Conservation (phyloP, 140 eudicot genomes). For the Ambrosia hybrid region DNA sequence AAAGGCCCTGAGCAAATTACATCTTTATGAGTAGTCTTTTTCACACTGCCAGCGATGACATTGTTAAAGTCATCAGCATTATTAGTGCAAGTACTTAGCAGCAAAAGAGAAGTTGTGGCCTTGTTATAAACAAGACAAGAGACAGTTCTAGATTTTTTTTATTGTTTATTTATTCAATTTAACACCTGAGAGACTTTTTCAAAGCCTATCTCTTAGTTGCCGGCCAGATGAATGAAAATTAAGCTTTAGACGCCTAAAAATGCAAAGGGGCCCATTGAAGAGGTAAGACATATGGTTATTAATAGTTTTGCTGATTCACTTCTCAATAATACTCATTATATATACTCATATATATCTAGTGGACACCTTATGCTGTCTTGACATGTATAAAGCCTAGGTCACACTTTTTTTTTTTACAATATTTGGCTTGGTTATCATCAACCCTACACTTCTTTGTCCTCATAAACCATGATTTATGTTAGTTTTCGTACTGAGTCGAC, state of each 20-base stretch:
- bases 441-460: constrained; percentile 29
- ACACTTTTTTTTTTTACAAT: constrained; percentile 14
- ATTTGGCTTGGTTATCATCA: constrained; percentile 32
- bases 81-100: constrained; percentile 24
- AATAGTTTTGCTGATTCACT: constrained; percentile 28
- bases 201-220: constrained; percentile 6
- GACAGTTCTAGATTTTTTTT: not conserved
- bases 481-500: constrained; percentile 11
- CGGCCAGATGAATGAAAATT: constrained; percentile 33
- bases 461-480: constrained; percentile 26
- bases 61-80: constrained; percentile 13
- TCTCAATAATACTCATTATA: constrained; percentile 6
- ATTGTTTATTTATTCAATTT: too few species aligned
- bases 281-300: constrained; percentile 34
- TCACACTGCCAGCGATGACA: constrained; percentile 9
- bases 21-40: constrained; percentile 12
- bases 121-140: constrained; percentile 22
- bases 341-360: constrained; percentile 23
- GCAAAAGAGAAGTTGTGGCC: not conserved
- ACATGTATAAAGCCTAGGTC: constrained; percentile 29
- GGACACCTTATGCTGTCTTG: constrained; percentile 43
- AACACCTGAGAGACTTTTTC: constrained; percentile 19
- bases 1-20: not conserved
- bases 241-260: constrained; percentile 37
- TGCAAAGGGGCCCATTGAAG: constrained; percentile 39